A percentile compares a stretch with the other conserved stretches of the same genome.
These are phyloP conservation scores for Dothidotthia symphoricarpi DNA, from an alignment of 2,329 filamentous ascomycete genomes.

Conservation along the genomic window DNA sequence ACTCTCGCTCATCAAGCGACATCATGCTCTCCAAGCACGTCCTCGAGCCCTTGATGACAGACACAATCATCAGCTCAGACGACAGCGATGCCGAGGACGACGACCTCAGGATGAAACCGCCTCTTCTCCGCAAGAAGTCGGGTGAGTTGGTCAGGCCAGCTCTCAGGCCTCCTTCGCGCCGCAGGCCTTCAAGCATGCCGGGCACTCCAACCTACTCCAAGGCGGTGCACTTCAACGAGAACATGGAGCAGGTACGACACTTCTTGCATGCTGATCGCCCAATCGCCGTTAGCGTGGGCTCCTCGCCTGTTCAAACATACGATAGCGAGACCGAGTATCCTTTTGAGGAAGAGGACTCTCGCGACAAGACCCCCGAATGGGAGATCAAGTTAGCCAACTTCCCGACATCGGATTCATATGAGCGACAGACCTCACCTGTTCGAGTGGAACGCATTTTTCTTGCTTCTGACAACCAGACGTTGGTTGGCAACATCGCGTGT, in stretches of 20 bases:
- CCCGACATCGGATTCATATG: slow-evolving; percentile 60
- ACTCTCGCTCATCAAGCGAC: slow-evolving; percentile 61
- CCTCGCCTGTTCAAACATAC: slow-evolving; percentile 85
- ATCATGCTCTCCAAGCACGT: slow-evolving; percentile 50
- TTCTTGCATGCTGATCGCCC: slow-evolving; percentile 93
- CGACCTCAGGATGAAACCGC: slow-evolving; percentile 67
- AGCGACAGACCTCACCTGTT: slow-evolving; percentile 66
- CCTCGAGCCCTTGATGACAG: slow-evolving; percentile 44
- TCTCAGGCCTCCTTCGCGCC: slow-evolving; percentile 72
- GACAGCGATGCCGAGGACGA: slow-evolving; percentile 58
- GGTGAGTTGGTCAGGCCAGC: slow-evolving; percentile 94
- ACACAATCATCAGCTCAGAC: slow-evolving; percentile 46
- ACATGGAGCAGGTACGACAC: slow-evolving; percentile 92
- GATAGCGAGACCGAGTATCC: slow-evolving; percentile 89
- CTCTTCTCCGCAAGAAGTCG: slow-evolving; percentile 96
- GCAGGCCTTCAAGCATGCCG: slow-evolving; percentile 92
- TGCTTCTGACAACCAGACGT: slow-evolving; percentile 79
- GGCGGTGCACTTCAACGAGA: slow-evolving; percentile 96
- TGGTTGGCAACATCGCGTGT: slow-evolving; percentile 81
- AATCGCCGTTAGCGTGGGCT: slow-evolving; percentile 91
- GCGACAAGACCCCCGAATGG: slow-evolving; percentile 65
- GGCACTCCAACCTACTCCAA: slow-evolving; percentile 95
- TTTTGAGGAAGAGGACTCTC: slow-evolving; percentile 59
- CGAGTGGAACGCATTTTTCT: slow-evolving; percentile 83
- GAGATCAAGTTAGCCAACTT: slow-evolving; percentile 85